Evolutionary conservation across 2,329 filamentous ascomycete genomes (phyloP), one percentile per base, ranked within the genome.

Genomic region (Plenodomus tracheiphilus): DNA sequence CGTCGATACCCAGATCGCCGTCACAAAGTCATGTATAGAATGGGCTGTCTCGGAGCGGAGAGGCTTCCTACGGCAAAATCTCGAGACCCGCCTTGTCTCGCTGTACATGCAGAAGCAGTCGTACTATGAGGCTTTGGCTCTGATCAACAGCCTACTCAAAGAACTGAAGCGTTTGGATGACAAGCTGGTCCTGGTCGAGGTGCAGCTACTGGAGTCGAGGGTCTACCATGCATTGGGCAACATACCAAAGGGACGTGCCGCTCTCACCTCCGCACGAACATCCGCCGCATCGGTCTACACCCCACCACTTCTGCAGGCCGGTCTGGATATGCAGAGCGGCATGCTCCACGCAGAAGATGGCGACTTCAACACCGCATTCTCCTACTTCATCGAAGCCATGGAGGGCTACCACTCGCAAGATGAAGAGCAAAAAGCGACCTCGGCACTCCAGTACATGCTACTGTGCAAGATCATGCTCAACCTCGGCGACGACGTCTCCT

Each of bases 381-480:
- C 92, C 41, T 99, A 99, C 81, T 99, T 99, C 75, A 97, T 99
- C 74, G 94, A 99, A 78, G 94, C 95, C 2, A 85, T 99, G 56
- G 94, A 99, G 72, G 94, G 94, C 52, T 99, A 97, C 76, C 91
- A 94, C 76, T 87, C 87, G 39, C 91, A 96, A 73, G 94, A 99
- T 61, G 91, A 96, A 71, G 79, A 86, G 34, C 78, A 82, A 57
- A 91, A 92, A 76, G 94, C 95, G n/a, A 95, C 93, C n/a, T 90
- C 93, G 11, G 91, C 94, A 10, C 81, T 99, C 59, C 94, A 99
- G 79, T 99, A 99, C 81, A 99, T 99, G 94, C 84, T 99, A 46
- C 86, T 99, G 30, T 97, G 94, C 85, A 99, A 99, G 81, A 94
- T 99, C 74, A 99, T 99, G 95, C 83, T 99, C 63, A 99, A 99